These are phyloP conservation scores for Phoma sp. DNA, from an alignment of 2,329 filamentous ascomycete genomes.

Conservation along the genomic window DNA sequence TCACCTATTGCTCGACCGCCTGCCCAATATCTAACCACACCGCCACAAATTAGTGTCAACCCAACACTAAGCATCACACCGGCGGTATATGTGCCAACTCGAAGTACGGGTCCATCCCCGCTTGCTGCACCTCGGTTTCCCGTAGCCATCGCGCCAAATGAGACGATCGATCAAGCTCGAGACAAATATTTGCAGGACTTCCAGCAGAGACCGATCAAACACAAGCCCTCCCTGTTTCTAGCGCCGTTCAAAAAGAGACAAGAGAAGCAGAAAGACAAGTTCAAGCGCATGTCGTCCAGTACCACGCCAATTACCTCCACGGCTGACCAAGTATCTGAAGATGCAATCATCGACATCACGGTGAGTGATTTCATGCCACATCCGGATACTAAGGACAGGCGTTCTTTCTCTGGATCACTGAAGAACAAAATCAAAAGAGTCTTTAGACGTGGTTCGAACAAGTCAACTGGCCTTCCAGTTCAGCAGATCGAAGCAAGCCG, in stretches of 20 bases:
- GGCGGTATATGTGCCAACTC: constrained; percentile 6
- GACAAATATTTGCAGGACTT: constrained; percentile 52
- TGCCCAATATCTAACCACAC: constrained; percentile 40
- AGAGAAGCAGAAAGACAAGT: constrained; percentile 34
- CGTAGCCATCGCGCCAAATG: constrained; percentile 31
- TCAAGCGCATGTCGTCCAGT: constrained; percentile 11
- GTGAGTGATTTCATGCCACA: constrained; percentile 33
- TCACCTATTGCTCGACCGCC: constrained; percentile 45
- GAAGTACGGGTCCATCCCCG: constrained; percentile 24
- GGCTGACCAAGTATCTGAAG: constrained; percentile 24
- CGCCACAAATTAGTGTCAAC: constrained; percentile 18
- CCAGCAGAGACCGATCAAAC: constrained; percentile 49
- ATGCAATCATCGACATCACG: constrained; percentile 17
- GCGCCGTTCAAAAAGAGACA: constrained; percentile 54
- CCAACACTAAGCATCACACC: constrained; percentile 4
- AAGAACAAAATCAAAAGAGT: constrained; percentile 67
- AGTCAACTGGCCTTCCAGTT: constrained; percentile 50
- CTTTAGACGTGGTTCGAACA: constrained; percentile 54
- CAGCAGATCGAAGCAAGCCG: constrained; percentile 61
- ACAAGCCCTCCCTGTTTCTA: constrained; percentile 53
- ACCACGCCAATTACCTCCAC: constrained; percentile 2
- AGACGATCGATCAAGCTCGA: constrained; percentile 43
- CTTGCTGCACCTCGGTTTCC: constrained; percentile 33
- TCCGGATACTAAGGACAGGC: constrained; percentile 60
- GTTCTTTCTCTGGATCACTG: constrained; percentile 68